A percentile compares a stretch with the other conserved stretches of the same genome.
These are phyloP conservation scores for Pneumocystis murina DNA, from an alignment of 1,139 yeast genomes.

Conservation along the genomic window DNA sequence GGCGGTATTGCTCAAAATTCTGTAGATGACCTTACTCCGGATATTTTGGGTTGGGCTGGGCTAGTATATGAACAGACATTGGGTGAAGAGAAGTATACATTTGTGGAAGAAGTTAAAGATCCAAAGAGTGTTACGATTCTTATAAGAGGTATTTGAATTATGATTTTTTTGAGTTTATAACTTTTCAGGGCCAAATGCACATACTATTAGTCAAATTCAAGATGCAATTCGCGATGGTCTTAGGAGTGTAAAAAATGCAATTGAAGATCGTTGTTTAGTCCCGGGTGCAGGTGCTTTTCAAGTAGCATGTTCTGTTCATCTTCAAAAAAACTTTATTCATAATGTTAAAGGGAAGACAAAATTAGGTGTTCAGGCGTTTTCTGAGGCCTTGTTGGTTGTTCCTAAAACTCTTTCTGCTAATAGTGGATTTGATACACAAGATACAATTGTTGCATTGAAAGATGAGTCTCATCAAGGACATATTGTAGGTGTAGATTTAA, in stretches of 20 bases:
- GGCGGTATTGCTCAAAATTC: slow-evolving; percentile 98
- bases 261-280: slow-evolving; percentile 68
- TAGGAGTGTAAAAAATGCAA: slow-evolving; percentile 82
- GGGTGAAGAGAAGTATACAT: slow-evolving; percentile 96
- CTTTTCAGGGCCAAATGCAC: slow-evolving; percentile 86
- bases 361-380: slow-evolving; percentile 84
- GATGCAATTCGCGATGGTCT: slow-evolving; percentile 96
- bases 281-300: slow-evolving; percentile 98
- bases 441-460: slow-evolving; percentile 75
- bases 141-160: slow-evolving; percentile 77
- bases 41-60: slow-evolving; percentile 80
- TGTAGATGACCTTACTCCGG: slow-evolving; percentile 81
- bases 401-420: slow-evolving; percentile 89
- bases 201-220: slow-evolving; percentile 77
- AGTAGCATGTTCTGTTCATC: slow-evolving; percentile 61
- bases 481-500: slow-evolving; percentile 78
- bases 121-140: slow-evolving; percentile 86
- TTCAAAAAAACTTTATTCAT: slow-evolving; percentile 32
- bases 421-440: slow-evolving; percentile 88
- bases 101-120: slow-evolving; percentile 78
- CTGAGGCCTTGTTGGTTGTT: slow-evolving; percentile 75
- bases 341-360: slow-evolving; percentile 73
- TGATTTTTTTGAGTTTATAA: slow-evolving; percentile 75
- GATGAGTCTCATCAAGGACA: slow-evolving; percentile 77
- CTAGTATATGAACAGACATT: slow-evolving; percentile 79